Base-by-base conservation (phyloP, 257 asterid genomes). In the Primulina eburnea region DNA sequence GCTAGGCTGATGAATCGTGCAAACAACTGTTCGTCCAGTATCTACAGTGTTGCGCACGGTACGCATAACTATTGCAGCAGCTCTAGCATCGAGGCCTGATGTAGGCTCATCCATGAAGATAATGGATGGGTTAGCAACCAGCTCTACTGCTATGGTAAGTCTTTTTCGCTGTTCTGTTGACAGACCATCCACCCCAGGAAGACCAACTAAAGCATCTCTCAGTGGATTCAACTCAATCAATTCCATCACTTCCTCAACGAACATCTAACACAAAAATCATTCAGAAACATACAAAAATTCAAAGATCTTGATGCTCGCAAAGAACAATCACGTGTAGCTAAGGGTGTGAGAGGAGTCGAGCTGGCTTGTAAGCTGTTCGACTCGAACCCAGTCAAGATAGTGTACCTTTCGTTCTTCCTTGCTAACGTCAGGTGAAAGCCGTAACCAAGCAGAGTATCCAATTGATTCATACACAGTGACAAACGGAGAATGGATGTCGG, bases 101-200 rank as follows among this genome's bases (percentile, higher is more conserved):
- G 97, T 91, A 12, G 96, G 97, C 60, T 91, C 97, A 64, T 91
- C 97, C 97, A 91, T 91, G 87, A 91, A 91, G 76, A 91, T 85
- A 64, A 91, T 87, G 62, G 95, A 91, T 14, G 97, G 97, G 77
- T 89, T 91, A 2, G 96, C 97, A 62, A 91, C 97, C 11, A 91
- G 84, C 71, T 91, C 97, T 9, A 91, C 96, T 0, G 96, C 97
- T 77, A 91, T 87, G 11, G 97, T 91, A 65, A 91, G 84, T 79
- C 97, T 77, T 80, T 91, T 91, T 69, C 97, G 84, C 77, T 91
- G 97, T 74, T 91, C 97, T 7, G 95, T 89, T 21, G 97, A 91
- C 43, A 91, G 79, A 37, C 97, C 97, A 69, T 89, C 87, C 17
- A 91, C 88, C 16, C 96, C 97, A 5, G 96, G 97, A 77, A 91